Evolutionary conservation across 2,329 filamentous ascomycete species (phyloP).

Genomic region (Hyphodiscus sp.): DNA sequence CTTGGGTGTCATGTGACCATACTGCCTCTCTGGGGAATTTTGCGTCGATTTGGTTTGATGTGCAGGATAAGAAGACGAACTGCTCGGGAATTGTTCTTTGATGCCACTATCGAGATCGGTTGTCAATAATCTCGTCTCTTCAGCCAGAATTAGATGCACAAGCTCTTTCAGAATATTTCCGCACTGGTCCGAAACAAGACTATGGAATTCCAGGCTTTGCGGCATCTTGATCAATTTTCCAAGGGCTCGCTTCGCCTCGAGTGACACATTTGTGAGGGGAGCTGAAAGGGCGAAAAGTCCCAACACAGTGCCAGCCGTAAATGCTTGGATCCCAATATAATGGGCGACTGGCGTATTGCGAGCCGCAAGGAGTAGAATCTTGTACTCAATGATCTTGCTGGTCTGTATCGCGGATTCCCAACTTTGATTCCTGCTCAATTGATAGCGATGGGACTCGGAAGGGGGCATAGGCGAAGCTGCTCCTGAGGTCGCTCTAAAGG

Average conservation of each 20-base stretch:
- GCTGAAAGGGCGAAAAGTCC: slow-evolving; percentile 1
- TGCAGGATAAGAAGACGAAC: too few species aligned
- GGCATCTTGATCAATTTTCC: not conserved
- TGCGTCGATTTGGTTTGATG: too few species aligned
- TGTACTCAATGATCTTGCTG: not conserved
- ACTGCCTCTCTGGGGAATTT: too few species aligned
- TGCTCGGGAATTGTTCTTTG: too few species aligned
- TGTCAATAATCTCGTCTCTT: not conserved
- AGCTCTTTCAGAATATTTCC: not conserved
- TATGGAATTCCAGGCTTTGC: not conserved
- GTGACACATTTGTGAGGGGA: not conserved
- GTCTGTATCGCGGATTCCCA: slow-evolving; percentile 1
- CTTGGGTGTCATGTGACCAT: too few species aligned
- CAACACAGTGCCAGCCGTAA: not conserved
- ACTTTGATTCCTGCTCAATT: not conserved
- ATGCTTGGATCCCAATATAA: slow-evolving; percentile 1
- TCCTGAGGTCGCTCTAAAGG: too few species aligned
- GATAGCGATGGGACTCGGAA: not conserved
- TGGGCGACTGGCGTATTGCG: not conserved
- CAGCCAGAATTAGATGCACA: not conserved
- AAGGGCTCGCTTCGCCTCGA: not conserved
- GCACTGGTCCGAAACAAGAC: not conserved
- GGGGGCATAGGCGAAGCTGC: too few species aligned
- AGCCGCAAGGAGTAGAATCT: not conserved
- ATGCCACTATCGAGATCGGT: too few species aligned